Conservation (phyloP, 371 early-diverging fungal species). For the Fennellomyces sp. region DNA sequence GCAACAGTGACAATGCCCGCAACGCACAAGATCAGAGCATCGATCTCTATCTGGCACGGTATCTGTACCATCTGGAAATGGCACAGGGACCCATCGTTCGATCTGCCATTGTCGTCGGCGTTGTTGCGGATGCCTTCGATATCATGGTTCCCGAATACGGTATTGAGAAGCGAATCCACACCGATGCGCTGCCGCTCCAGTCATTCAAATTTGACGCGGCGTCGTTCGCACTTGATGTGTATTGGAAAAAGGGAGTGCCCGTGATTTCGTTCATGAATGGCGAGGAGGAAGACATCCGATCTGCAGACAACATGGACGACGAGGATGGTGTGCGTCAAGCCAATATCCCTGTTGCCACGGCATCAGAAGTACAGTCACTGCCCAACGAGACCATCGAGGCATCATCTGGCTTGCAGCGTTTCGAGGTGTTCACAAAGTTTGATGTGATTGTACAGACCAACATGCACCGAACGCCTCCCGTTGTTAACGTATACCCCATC, state of each 20-base stretch:
- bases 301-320: slow-evolving; percentile 2
- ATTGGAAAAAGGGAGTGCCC: slow-evolving; percentile 50
- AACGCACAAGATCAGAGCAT: slow-evolving; percentile 85
- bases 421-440: slow-evolving; percentile 30
- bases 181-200: slow-evolving; percentile 63
- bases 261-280: slow-evolving; percentile 7
- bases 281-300: slow-evolving; percentile 14
- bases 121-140: slow-evolving; percentile 62
- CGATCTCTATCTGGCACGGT: slow-evolving; percentile 74
- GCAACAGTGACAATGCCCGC: slow-evolving; percentile 78
- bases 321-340: neutral
- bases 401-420: slow-evolving; percentile 24
- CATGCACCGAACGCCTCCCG: slow-evolving; percentile 37
- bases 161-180: slow-evolving; percentile 68
- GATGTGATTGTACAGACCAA: slow-evolving; percentile 37
- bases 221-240: slow-evolving; percentile 32
- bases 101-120: slow-evolving; percentile 54
- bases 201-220: slow-evolving; percentile 42
- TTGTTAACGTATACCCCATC: slow-evolving; percentile 38
- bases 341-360: neutral
- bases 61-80: slow-evolving; percentile 49
- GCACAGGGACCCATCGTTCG: slow-evolving; percentile 42
- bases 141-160: slow-evolving; percentile 78
- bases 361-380: neutral
- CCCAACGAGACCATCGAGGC: slow-evolving; percentile 14